A percentile compares a stretch with the other conserved stretches of the same genome.
Conservation (phyloP, 2,329 filamentous ascomycete genomes). For the Ceratocystis diversiconidia region DNA sequence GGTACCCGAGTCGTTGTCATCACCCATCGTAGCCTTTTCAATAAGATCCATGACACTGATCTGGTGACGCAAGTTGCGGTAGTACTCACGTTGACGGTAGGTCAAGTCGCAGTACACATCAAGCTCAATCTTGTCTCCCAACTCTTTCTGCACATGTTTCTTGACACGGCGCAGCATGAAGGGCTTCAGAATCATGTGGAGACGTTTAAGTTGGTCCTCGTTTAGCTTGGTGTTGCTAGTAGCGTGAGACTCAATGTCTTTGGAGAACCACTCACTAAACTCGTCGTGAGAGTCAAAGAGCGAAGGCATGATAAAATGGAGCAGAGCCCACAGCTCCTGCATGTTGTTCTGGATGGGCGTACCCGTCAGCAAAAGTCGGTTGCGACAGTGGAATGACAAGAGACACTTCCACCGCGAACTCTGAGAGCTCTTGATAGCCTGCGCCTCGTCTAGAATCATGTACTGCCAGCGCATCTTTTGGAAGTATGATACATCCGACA, state of each 20-base stretch:
- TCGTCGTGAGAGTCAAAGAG: conserved; percentile 90
- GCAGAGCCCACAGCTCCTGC: conserved; percentile 93
- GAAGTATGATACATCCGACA: conserved; percentile 92
- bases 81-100: conserved; percentile 88
- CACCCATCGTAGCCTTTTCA: conserved; percentile 86
- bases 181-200: conserved; percentile 98
- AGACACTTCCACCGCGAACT: conserved; percentile 96
- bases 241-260: conserved; percentile 93
- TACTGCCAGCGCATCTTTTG: conserved; percentile 99
- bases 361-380: conserved; percentile 82
- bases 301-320: conserved; percentile 99
- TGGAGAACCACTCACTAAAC: conserved; percentile 88
- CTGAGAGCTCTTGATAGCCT: conserved; percentile 95
- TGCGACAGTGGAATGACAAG: conserved; percentile 86
- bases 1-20: conserved; percentile 87
- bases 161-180: conserved; percentile 99
- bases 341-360: conserved; percentile 99
- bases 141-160: conserved; percentile 97
- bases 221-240: conserved; percentile 99
- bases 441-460: conserved; percentile 98
- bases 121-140: conserved; percentile 95
- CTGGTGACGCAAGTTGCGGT: conserved; percentile 82
- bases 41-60: conserved; percentile 98
- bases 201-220: conserved; percentile 86
- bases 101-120: conserved; percentile 96